A percentile compares a stretch with the other conserved stretches of the same genome.
These are phyloP conservation scores for Tuber umbilicatum DNA, from an alignment of 495 filamentous ascomycete genomes.

Conservation along the genomic window DNA sequence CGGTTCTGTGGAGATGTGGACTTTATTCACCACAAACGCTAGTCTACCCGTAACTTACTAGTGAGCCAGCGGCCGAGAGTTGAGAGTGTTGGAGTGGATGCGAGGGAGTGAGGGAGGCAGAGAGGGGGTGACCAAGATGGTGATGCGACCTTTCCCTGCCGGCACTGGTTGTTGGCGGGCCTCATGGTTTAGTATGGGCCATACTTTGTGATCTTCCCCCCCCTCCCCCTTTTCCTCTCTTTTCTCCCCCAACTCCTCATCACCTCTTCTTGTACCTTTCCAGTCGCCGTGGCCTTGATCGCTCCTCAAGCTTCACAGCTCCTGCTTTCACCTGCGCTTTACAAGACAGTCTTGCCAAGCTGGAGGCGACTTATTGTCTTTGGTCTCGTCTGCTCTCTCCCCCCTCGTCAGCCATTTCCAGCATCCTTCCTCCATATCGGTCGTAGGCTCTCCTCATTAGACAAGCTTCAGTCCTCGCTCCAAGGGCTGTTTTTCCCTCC, in stretches of 20 bases:
- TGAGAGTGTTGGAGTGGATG: background rate
- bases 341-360: background rate
- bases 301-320: background rate
- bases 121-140: background rate
- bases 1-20: background rate
- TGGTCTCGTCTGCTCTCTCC: background rate
- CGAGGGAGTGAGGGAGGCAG: background rate
- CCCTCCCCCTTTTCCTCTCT: background rate
- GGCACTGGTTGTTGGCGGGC: background rate
- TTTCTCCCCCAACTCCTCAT: background rate
- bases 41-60: conserved; percentile 3
- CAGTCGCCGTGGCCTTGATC: background rate
- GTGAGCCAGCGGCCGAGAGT: background rate
- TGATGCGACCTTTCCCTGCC: conserved; percentile 1
- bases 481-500: background rate
- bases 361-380: background rate
- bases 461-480: background rate
- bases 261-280: background rate
- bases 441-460: background rate
- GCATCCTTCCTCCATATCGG: background rate
- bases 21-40: background rate
- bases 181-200: background rate
- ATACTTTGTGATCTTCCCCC: background rate
- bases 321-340: background rate
- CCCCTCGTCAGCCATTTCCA: background rate